Evolutionary conservation across 2,329 filamentous ascomycete species (phyloP), one percentile per base, ranked within the genome.

Genomic region (Grosmannia huntii): DNA sequence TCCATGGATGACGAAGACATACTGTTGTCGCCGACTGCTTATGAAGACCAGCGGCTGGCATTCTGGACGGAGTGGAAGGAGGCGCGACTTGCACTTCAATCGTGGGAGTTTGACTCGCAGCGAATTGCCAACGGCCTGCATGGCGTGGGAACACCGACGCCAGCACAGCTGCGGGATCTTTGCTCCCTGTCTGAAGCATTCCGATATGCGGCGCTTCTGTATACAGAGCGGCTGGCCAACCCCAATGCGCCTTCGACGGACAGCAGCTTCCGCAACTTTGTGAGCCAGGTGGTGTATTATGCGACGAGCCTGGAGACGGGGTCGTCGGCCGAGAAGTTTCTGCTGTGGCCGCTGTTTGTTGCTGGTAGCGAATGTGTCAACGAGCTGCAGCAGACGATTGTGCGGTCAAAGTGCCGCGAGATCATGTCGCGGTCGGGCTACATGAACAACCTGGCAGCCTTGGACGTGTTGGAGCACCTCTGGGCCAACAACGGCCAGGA

Each of bases 311-410:
- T 96, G 44, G 84, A 89, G 61, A 79, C 85, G 3, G 86, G 80
- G 48, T 84, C 81, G 65, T 80, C 78, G 53, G 85, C 86, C 44
- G 87, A 95, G 71, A 95, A 96, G 68, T 96, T 95, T 69, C 74
- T 96, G 11, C 81, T 96, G 10, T 96, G 91, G 92, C 91, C 92
- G 3, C 79, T 96, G 3, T 96, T 96, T 69, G 86, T 96, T 56
- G 85, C 87, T 1, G 91, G 91, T 23, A 90, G 89, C 25, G 92
- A 96, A 73, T 95, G 90, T 66, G 86, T 94, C 62, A 86, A 89
- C 63, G 83, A 88, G 66, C 76, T 84, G 55, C 88, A 96, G 66
- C 87, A 91, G 62, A 81, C 82, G 59, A 82, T 91, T 60, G 86
- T 96, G 56, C 83, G 90, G 57, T 79, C 83, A 63, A 86, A 90